phyloP scores from a whole-genome alignment of 106 monocot genomes.

The Hemerocallis citrina region DNA sequence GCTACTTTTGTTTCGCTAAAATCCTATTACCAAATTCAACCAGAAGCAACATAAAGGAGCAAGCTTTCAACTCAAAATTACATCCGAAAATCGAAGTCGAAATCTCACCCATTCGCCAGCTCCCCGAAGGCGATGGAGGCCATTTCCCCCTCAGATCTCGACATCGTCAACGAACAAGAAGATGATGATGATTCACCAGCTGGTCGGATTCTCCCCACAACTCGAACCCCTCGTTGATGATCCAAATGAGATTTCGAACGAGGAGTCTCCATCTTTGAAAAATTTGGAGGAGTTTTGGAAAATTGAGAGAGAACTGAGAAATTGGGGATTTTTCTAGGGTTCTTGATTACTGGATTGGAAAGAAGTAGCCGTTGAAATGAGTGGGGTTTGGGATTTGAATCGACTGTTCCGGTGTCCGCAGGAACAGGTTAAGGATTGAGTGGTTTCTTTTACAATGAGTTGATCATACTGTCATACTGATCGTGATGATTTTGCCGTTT shows the following conservation, averaged over 20 bases:
- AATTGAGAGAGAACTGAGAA: not conserved
- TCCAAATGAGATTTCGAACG: not conserved
- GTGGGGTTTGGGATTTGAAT: not conserved
- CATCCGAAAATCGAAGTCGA: not conserved
- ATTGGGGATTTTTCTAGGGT: not conserved
- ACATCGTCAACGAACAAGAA: not conserved
- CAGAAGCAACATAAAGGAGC: not conserved
- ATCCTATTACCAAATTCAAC: not conserved
- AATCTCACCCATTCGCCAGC: conserved; percentile 9
- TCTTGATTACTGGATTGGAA: not conserved
- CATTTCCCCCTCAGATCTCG: conserved; percentile 6
- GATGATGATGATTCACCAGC: not conserved
- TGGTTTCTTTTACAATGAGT: too few species aligned
- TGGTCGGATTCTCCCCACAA: conserved; percentile 29
- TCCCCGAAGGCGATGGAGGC: conserved; percentile 11
- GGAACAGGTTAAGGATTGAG: too few species aligned
- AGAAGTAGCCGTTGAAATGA: not conserved
- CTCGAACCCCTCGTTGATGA: conserved; percentile 3
- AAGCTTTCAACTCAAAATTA: not conserved
- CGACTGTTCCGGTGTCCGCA: too few species aligned
- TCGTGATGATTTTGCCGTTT: too few species aligned
- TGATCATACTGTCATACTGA: too few species aligned
- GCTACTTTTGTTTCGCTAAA: too few species aligned
- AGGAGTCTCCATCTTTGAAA: not conserved
- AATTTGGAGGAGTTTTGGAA: too few species aligned